Conservation (phyloP, 1,284 basidiomycete genomes). For the Ganoderma lingzhi region DNA sequence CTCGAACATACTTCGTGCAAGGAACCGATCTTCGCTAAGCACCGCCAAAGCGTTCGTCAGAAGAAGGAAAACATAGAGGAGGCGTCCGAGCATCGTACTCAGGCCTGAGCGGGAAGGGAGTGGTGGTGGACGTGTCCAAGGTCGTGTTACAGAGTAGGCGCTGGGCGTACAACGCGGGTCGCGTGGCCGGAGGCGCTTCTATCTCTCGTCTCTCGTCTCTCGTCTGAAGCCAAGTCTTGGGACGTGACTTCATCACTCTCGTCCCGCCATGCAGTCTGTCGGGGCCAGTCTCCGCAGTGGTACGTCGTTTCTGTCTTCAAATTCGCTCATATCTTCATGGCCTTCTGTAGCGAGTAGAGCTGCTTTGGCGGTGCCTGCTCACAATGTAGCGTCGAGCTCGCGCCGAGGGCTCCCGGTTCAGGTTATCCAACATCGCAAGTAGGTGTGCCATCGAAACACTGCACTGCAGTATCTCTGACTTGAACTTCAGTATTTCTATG, state of each 20-base stretch:
- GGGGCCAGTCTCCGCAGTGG: constrained; percentile 39
- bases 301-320: constrained; percentile 3
- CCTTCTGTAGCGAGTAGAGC: constrained; percentile 21
- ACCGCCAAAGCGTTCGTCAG: constrained; percentile 95
- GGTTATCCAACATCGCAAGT: constrained; percentile 51
- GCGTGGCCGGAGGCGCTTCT: constrained; percentile 25
- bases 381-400: constrained; percentile 39
- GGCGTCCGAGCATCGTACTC: constrained; percentile 60
- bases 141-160: constrained; percentile 23
- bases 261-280: constrained; percentile 45
- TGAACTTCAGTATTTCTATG: constrained; percentile 39
- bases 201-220: constrained; percentile 17
- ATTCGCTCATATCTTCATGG: not conserved
- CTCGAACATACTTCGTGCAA: constrained; percentile 82
- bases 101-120: constrained; percentile 10
- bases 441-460: constrained; percentile 28
- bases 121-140: constrained; percentile 33
- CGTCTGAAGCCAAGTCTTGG: constrained; percentile 13
- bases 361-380: constrained; percentile 25
- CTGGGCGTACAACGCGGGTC: constrained; percentile 3
- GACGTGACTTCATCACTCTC: constrained; percentile 19
- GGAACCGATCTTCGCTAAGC: constrained; percentile 94
- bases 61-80: constrained; percentile 80
- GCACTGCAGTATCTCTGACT: not conserved
- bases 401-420: constrained; percentile 41